A percentile compares a stretch with the other conserved stretches of the same genome.
Evolutionary conservation across 2,329 filamentous ascomycete genomes (phyloP).

Genomic region (Cyclaneusma minus): DNA sequence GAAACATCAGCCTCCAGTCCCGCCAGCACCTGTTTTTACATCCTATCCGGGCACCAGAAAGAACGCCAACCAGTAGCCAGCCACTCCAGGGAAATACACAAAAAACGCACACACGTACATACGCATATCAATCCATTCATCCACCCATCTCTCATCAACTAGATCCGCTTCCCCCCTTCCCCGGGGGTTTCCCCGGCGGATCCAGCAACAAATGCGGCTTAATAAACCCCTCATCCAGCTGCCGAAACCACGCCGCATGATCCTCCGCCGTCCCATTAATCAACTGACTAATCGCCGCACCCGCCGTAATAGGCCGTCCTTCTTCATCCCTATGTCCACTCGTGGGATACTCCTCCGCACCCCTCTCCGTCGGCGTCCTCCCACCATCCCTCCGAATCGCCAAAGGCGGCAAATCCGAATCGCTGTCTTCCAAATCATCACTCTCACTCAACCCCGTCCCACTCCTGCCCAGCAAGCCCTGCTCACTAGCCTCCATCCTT

Average conservation of each 20-base stretch:
- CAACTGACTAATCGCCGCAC: conserved; percentile 62
- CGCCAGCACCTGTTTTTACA: no score
- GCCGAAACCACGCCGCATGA: conserved; percentile 76
- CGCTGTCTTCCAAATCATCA: conserved; percentile 48
- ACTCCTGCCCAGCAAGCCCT: conserved; percentile 33
- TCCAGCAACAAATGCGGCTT: conserved; percentile 83
- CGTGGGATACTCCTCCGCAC: neutral
- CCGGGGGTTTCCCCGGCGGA: no score
- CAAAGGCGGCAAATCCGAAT: conserved; percentile 48
- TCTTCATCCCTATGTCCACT: conserved; percentile 7
- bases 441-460: conserved; percentile 33
- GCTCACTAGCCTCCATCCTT: conserved; percentile 32
- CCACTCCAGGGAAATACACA: no score
- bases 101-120: no score
- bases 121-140: no score
- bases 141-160: no score
- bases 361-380: conserved; percentile 15
- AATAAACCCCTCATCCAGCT: conserved; percentile 90
- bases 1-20: no score
- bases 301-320: conserved; percentile 42
- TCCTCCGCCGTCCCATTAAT: conserved; percentile 68
- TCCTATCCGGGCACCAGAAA: no score
- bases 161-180: conserved; percentile 28
- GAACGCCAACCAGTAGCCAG: no score
- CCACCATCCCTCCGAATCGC: conserved; percentile 27